phyloP scores from a whole-genome alignment of 768 basidiomycete species.

The Termitomyces sp. region DNA sequence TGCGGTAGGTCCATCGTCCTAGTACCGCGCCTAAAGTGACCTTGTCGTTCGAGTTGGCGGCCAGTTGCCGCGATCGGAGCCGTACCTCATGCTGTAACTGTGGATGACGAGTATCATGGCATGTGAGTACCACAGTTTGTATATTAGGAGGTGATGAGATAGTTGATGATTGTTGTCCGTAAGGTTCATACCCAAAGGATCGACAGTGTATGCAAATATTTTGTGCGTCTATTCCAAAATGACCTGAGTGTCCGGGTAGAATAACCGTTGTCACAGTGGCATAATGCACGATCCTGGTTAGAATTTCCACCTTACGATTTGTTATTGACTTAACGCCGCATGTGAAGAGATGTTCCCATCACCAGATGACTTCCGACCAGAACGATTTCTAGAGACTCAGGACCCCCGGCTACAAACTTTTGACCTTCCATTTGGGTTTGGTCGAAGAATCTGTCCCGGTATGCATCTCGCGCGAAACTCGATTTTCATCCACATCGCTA shows the following conservation, averaged over 20 bases:
- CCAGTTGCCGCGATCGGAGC: conserved; percentile 16
- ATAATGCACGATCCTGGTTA: conserved; percentile 27
- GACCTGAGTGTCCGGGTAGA: background rate
- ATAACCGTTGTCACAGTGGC: conserved; percentile 15
- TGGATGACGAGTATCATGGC: conserved; percentile 32
- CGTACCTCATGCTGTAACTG: conserved; percentile 30
- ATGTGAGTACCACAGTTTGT: conserved; percentile 14
- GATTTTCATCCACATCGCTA: conserved; percentile 28
- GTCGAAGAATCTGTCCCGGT: conserved; percentile 32
- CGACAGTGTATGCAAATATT: conserved; percentile 32
- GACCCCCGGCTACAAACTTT: conserved; percentile 24
- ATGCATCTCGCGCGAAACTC: conserved; percentile 30
- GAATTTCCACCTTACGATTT: background rate
- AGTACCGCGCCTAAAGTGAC: background rate
- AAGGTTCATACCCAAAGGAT: conserved; percentile 30
- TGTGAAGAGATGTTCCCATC: conserved; percentile 22
- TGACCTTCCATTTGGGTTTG: conserved; percentile 35
- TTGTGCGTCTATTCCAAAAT: conserved; percentile 15
- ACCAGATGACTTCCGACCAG: conserved; percentile 31
- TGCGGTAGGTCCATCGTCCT: conserved; percentile 15
- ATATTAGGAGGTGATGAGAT: too few relatives aligned
- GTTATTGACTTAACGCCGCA: background rate
- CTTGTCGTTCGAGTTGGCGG: conserved; percentile 7
- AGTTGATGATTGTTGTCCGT: background rate
- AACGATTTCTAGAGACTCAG: conserved; percentile 30